phyloP scores from a whole-genome alignment of 2,329 filamentous ascomycete species.

The Paecilomyces formosus region DNA sequence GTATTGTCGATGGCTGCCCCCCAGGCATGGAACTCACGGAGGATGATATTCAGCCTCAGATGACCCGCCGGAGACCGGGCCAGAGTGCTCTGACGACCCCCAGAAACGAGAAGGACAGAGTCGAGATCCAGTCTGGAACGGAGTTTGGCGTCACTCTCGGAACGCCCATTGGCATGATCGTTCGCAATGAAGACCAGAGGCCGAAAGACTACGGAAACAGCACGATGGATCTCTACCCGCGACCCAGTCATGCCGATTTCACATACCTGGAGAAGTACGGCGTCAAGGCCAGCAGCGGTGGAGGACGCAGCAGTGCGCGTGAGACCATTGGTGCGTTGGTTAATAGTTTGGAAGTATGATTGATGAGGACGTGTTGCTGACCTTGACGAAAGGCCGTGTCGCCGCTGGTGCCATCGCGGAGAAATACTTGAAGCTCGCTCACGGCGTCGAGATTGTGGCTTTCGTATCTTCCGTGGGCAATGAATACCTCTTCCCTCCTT shows the following conservation, averaged over 20 bases:
- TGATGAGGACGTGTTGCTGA: background rate
- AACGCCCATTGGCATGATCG: slow-evolving; percentile 80
- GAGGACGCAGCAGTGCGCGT: slow-evolving; percentile 82
- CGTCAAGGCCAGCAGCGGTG: slow-evolving; percentile 82
- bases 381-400: slow-evolving; percentile 56
- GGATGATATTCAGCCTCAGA: slow-evolving; percentile 85
- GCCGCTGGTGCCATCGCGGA: slow-evolving; percentile 89
- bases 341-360: background rate
- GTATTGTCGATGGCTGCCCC: slow-evolving; percentile 88
- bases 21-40: slow-evolving; percentile 82
- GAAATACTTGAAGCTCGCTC: slow-evolving; percentile 74
- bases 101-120: slow-evolving; percentile 82
- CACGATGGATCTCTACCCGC: slow-evolving; percentile 86
- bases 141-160: slow-evolving; percentile 86
- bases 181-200: slow-evolving; percentile 86
- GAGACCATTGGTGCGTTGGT: slow-evolving; percentile 70
- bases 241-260: slow-evolving; percentile 91
- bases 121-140: slow-evolving; percentile 87
- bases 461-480: slow-evolving; percentile 81
- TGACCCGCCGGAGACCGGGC: slow-evolving; percentile 82
- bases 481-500: slow-evolving; percentile 68
- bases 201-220: slow-evolving; percentile 83
- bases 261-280: slow-evolving; percentile 98
- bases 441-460: slow-evolving; percentile 84
- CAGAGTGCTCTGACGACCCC: slow-evolving; percentile 88